Evolutionary conservation across 2,329 filamentous ascomycete genomes (phyloP).

Genomic region (Fusarium dlaminii): DNA sequence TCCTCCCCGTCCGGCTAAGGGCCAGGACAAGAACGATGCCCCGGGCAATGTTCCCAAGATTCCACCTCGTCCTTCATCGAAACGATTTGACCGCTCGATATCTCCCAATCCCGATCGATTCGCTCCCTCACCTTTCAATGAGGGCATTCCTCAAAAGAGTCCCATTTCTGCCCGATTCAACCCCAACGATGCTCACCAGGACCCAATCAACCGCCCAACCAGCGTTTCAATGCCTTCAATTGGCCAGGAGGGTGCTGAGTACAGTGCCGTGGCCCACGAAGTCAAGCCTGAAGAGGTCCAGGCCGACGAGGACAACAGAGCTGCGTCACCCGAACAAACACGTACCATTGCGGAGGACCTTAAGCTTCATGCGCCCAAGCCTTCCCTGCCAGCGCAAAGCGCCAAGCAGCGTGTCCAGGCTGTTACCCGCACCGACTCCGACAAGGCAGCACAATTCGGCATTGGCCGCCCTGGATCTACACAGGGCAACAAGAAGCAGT

Average conservation of each 20-base stretch:
- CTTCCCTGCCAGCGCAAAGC: constrained; percentile 81
- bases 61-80: constrained; percentile 78
- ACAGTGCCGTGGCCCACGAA: constrained; percentile 69
- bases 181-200: constrained; percentile 49
- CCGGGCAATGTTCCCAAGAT: constrained; percentile 66
- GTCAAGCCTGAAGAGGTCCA: constrained; percentile 49
- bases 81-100: constrained; percentile 77
- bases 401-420: constrained; percentile 84
- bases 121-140: constrained; percentile 87
- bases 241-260: constrained; percentile 91
- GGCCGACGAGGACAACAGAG: constrained; percentile 50
- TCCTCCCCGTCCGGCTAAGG: constrained; percentile 65
- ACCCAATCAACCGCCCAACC: constrained; percentile 68
- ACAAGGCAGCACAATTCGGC: constrained; percentile 83
- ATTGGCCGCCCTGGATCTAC: constrained; percentile 71
- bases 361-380: constrained; percentile 88
- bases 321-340: constrained; percentile 73
- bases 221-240: constrained; percentile 86
- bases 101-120: constrained; percentile 83
- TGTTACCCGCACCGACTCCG: constrained; percentile 93
- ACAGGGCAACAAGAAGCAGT: constrained; percentile 70
- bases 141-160: constrained; percentile 65
- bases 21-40: constrained; percentile 57
- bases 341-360: constrained; percentile 82
- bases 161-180: constrained; percentile 49